Evolutionary conservation across 176 grass and related monocot genomes (phyloP), one percentile per base, ranked within the genome.

Genomic region (Chrysopogon serrulatus): DNA sequence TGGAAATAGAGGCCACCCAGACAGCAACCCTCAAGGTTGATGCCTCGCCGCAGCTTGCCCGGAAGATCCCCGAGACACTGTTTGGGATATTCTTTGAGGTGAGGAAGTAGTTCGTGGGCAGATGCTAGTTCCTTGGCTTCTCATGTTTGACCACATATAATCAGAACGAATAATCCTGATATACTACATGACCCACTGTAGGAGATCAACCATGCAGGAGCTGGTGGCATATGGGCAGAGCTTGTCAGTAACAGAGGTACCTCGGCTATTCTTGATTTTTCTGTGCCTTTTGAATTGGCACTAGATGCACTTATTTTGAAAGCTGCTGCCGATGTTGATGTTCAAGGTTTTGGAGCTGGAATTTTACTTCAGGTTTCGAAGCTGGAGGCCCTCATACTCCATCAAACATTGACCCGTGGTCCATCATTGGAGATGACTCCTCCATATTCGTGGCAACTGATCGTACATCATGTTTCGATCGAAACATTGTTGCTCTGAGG

Each of bases 31-130:
- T 98, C 60, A 56, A 84, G 10, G 82, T 98, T 70, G 83, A 95
- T 86, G 91, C 96, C 53, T 90, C 93, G 7, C 68, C 87, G 2
- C 87, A 93, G 71, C 84, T 81, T 73, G 84, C 83, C 40, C 45
- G 36, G 31, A 79, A 90, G 61, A 95, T 93, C 60, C 85, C 93
- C 26, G 93, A 95, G 21, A 98, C 92, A 21, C 56, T 98, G 19
- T 98, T 98, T 80, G 96, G 96, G 32, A 83, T 95, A 69, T 98
- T 98, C 85, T 98, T 98, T 84, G 96, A 98, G 96, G 96, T 98
- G 71, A 81, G 88, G 34, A 1, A 15, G 39, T 42, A 69, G 35
- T 78, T 73, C 57, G n/a, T 64, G 66, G 67, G 8, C 33, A 69
- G 13, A 68, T 36, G 17, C 19, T 60, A 19, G 8, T 51, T 76